A percentile compares a stretch with the other conserved stretches of the same genome.
phyloP scores from a whole-genome alignment of 306 rosid species.

The Medicago lupulina region DNA sequence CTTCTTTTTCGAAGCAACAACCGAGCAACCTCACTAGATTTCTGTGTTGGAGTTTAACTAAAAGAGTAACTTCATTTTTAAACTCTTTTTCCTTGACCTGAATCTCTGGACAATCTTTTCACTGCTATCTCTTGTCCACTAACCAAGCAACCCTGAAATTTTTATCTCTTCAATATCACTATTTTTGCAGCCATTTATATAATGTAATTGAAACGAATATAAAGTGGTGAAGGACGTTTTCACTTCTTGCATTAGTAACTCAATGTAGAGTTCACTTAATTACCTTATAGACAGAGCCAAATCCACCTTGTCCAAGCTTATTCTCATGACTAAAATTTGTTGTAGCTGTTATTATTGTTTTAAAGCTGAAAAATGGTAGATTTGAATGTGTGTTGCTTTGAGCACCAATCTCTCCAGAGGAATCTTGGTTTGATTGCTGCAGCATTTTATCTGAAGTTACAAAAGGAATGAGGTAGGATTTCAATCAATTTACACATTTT shows the following conservation, averaged over 20 bases:
- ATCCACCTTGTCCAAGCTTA: slow-evolving; percentile 68
- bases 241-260: not conserved
- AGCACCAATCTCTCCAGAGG: slow-evolving; percentile 1
- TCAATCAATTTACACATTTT: not conserved
- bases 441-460: slow-evolving; percentile 31
- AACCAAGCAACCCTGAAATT: slow-evolving; percentile 53
- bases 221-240: not conserved
- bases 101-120: slow-evolving; percentile 43
- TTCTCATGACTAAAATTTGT: slow-evolving; percentile 38
- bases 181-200: not conserved
- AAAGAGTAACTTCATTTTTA: slow-evolving; percentile 41
- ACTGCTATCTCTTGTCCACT: slow-evolving; percentile 60
- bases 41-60: slow-evolving; percentile 48
- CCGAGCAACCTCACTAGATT: slow-evolving; percentile 46
- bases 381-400: slow-evolving; percentile 30
- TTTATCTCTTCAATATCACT: not conserved
- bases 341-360: slow-evolving; percentile 45
- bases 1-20: slow-evolving; percentile 38
- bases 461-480: slow-evolving; percentile 16
- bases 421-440: slow-evolving; percentile 22
- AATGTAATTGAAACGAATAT: not conserved
- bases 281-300: slow-evolving; percentile 69
- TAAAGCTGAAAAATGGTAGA: slow-evolving; percentile 41
- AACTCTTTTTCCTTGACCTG: slow-evolving; percentile 51
- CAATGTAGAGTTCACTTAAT: slow-evolving; percentile 6